Base-by-base conservation (phyloP, 2,329 filamentous ascomycete species). In the Microsporum ferrugineum region DNA sequence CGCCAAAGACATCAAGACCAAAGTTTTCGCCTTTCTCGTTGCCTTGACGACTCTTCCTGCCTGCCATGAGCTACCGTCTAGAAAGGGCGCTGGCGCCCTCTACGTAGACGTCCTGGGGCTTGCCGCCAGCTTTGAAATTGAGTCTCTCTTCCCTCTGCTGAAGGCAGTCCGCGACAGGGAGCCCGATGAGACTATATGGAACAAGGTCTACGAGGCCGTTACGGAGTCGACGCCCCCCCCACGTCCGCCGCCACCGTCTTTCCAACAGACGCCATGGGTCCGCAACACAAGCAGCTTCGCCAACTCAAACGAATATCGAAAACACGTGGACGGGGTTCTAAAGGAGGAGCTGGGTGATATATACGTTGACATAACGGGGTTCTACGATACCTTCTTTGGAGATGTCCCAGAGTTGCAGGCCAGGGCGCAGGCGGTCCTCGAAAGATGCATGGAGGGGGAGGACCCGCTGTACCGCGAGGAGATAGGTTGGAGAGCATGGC, bases 401-500 rank as follows among this genome's bases (percentile, higher is more conserved):
- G 34, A 63, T 41, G 58, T 72, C 33, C 29, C 43, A 41, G 62
- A 63, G 53, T 65, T 72, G 49, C 43, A 69, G 58, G 23, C 58
- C 12, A 65, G 62, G 56, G 61, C 65, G 5, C 59, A 63, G 17
- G 63, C 66, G 3, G 61, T 73, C 6, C 69, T 73, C 29, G 29
- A 63, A 61, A 66, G 29, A 58, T 72, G 65, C 62, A 65, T 60
- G 58, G 62, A 69, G 58, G 68, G 62, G 10, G 63, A 66, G 49
- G 63, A 63, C 27, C 64, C 65, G n/a, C 58, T 70, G 2, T 72
- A 67, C 63, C 60, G 51, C 38, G 34, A 67, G 51, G 65, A 57
- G 34, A 59, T 63, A 31, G 65, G 70, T 31, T 73, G 68, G 71
- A 47, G 56, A 10, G 65, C 66, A 45, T 74, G 69, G 70, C 69